Conservation (phyloP, 2,329 filamentous ascomycete species). For the Hirsutella rhossiliensis region DNA sequence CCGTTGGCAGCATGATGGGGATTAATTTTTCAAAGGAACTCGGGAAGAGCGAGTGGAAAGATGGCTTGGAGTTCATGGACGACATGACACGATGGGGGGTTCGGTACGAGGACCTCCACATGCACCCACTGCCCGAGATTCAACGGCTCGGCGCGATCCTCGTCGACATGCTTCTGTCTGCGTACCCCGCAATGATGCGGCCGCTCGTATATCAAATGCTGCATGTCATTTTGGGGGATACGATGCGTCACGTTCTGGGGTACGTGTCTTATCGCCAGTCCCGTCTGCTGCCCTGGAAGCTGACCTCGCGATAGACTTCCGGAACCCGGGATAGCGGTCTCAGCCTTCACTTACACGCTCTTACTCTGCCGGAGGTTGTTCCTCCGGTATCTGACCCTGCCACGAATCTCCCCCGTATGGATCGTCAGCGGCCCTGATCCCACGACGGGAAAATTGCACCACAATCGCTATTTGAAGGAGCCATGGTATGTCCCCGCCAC, state of each 20-base stretch:
- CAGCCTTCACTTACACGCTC: slow-evolving; percentile 29
- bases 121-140: slow-evolving; percentile 41
- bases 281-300: background rate
- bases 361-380: slow-evolving; percentile 41
- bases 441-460: slow-evolving; percentile 38
- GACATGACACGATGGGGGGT: slow-evolving; percentile 36
- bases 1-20: slow-evolving; percentile 58
- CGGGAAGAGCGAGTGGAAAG: slow-evolving; percentile 25
- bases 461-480: slow-evolving; percentile 41
- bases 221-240: slow-evolving; percentile 49
- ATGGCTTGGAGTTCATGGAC: slow-evolving; percentile 39
- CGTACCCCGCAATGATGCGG: slow-evolving; percentile 33
- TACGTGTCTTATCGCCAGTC: slow-evolving; percentile 21
- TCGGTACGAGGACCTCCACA: slow-evolving; percentile 45
- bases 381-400: slow-evolving; percentile 46
- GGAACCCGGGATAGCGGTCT: slow-evolving; percentile 25
- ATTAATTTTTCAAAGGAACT: slow-evolving; percentile 35
- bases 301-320: slow-evolving; percentile 22
- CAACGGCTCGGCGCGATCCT: slow-evolving; percentile 44
- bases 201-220: slow-evolving; percentile 37
- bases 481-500: slow-evolving; percentile 54
- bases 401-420: slow-evolving; percentile 33
- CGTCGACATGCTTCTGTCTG: slow-evolving; percentile 46
- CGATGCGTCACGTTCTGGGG: slow-evolving; percentile 53
- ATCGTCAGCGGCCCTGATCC: slow-evolving; percentile 36